Evolutionary conservation across 2,329 filamentous ascomycete species (phyloP).

Genomic region (Teratosphaeria pseudoeucalypti): DNA sequence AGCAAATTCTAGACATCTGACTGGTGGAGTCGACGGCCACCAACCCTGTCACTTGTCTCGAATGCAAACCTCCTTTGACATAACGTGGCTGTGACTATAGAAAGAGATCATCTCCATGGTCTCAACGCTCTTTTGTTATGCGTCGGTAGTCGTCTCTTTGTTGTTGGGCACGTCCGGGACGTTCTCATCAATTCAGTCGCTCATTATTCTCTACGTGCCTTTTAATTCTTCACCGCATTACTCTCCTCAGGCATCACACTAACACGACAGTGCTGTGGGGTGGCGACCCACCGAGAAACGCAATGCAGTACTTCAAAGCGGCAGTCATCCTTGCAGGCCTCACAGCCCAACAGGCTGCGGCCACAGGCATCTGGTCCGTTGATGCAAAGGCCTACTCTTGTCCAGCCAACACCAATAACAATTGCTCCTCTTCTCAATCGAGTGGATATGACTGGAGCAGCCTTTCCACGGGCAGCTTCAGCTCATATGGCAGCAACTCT

Average conservation of each 20-base stretch:
- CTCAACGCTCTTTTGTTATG: constrained; percentile 5
- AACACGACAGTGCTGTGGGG: neutral
- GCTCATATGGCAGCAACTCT: constrained; percentile 58
- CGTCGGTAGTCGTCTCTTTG: constrained; percentile 5
- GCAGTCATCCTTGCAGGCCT: constrained; percentile 15
- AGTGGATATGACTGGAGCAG: constrained; percentile 62
- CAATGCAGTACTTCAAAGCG: constrained; percentile 18
- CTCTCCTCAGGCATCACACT: constrained; percentile 3
- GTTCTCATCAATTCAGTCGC: constrained; percentile 32
- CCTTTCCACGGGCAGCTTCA: constrained; percentile 52
- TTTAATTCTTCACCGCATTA: constrained; percentile 12
- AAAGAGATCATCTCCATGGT: neutral
- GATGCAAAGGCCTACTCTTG: constrained; percentile 49
- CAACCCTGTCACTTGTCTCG: neutral
- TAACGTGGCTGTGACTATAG: neutral
- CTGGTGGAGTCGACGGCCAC: neutral
- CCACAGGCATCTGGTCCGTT: constrained; percentile 37
- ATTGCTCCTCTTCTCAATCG: constrained; percentile 61
- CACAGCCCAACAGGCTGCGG: constrained; percentile 39
- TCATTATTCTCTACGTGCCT: constrained; percentile 32
- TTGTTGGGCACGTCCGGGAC: neutral
- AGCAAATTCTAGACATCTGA: neutral
- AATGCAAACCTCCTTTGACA: neutral
- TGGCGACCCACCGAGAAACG: neutral
- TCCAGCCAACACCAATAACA: constrained; percentile 64